Base-by-base conservation (phyloP, 2,329 filamentous ascomycete genomes). In the Sporothrix mexicana region DNA sequence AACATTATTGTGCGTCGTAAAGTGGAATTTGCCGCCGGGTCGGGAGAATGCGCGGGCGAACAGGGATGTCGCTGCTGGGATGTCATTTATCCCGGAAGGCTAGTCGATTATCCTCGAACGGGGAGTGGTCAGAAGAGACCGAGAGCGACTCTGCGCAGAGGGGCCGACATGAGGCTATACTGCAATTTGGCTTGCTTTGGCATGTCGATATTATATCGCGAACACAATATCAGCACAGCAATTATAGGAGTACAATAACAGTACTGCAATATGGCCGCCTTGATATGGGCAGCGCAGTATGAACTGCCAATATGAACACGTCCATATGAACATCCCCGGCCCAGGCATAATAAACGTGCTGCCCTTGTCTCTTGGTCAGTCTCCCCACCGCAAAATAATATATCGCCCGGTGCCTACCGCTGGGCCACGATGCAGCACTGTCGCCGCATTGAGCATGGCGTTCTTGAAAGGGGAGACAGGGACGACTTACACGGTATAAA, bases 71-170 rank as follows among this genome's bases (percentile, higher is more conserved):
- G 25, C 13, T 17, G 25, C 17, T 41, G 57, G 25, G 57, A 10
- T 17, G 4, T 61, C 57, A 61, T 61, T 61, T 61, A 61, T 61
- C 57, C 57, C 57, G 57, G 57, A 61, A 41, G 30, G 41, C 57
- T 61, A 25, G 57, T 41, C 57, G 13, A 61, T 61, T 61, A 20
- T 55, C 57, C 15, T 41, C 57, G 25, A 61, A 61, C 41, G 15
- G 57, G 57, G 23, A 57, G 15, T 59, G 55, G 30, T 36, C 30
- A 36, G 30, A 36, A 25, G 13, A 59, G 13, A 61, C 13, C 30
- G 15, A 61, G 57, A 41, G 13, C 25, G 57, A 36, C 2, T 4
- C 13, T 8, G 57, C 15, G 57, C 53, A 25, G 12, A 30, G 7
- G 13, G 25, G 30, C 25, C 7, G 41, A 17, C 41, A 61, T 30